A percentile compares a stretch with the other conserved stretches of the same genome.
phyloP scores from a whole-genome alignment of 2,329 filamentous ascomycete genomes.

The Scopulariopsis brevicaulis region DNA sequence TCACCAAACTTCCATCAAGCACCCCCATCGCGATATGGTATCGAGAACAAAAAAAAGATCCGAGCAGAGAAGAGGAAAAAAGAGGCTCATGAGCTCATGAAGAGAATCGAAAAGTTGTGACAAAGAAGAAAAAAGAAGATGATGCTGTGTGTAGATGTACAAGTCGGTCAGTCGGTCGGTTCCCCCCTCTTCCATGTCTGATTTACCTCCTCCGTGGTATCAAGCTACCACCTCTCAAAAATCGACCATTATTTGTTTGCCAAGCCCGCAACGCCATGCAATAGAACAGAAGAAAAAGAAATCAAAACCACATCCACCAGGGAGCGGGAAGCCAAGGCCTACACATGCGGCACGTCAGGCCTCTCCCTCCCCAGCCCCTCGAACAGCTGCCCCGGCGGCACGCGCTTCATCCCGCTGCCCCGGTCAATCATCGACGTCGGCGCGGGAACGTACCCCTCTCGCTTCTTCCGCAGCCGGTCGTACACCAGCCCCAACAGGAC shows the following conservation, averaged over 20 bases:
- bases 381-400: constrained; percentile 50
- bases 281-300: not conserved
- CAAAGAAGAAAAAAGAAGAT: constrained; percentile 3
- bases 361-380: constrained; percentile 38
- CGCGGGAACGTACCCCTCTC: constrained; percentile 71
- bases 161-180: not conserved
- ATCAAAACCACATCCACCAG: not conserved
- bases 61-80: not conserved
- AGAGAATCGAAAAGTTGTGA: constrained; percentile 1
- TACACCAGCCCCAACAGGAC: constrained; percentile 65
- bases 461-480: constrained; percentile 64
- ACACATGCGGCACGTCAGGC: constrained; percentile 39
- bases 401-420: constrained; percentile 43
- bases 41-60: not conserved
- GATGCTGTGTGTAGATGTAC: not conserved
- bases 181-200: not conserved
- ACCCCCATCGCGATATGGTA: not conserved
- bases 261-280: not conserved
- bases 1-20: not conserved
- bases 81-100: not conserved
- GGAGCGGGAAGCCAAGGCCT: constrained; percentile 1
- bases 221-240: not conserved
- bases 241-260: not conserved
- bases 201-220: not conserved
- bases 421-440: constrained; percentile 54